Evolutionary conservation across 139 green algal species (phyloP).

Genomic region (Pleodorina starrii): DNA sequence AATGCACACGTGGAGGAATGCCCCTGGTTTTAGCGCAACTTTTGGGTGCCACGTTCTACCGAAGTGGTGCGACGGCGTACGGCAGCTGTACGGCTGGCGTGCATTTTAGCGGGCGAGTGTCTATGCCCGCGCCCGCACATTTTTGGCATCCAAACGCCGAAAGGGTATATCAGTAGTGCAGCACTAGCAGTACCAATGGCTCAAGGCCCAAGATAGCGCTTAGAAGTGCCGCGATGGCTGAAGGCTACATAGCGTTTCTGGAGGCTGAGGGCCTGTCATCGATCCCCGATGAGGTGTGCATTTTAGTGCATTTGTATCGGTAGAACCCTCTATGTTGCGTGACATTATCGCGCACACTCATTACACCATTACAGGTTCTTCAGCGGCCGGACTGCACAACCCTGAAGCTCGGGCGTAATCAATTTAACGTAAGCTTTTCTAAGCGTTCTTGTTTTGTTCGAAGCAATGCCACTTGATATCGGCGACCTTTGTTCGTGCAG

Average conservation of each 20-base stretch:
- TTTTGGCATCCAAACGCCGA: no score
- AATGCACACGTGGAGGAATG: no score
- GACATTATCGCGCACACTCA: neutral
- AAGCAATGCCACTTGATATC: no score
- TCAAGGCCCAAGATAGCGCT: neutral
- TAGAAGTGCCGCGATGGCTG: neutral
- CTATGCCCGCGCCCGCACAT: no score
- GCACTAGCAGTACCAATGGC: no score
- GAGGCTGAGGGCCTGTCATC: neutral
- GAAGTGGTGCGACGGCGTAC: no score
- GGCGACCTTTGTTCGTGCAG: neutral
- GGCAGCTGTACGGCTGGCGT: no score
- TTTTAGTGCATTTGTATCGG: neutral
- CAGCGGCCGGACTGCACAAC: neutral
- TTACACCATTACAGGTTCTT: slow-evolving; percentile 3
- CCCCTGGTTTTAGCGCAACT: no score
- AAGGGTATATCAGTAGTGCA: no score
- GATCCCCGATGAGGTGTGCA: slow-evolving; percentile 1
- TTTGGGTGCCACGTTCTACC: no score
- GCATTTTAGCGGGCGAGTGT: no score
- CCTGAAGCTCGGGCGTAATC: slow-evolving; percentile 10
- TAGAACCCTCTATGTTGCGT: neutral
- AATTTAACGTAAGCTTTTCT: neutral
- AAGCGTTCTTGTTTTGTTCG: neutral
- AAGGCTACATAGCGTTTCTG: slow-evolving; percentile 1